Percentiles rank a stretch among this genome's conserved stretches.
Conservation (phyloP, 1,139 yeast genomes). For the Nakaseomyces glabratus region DNA sequence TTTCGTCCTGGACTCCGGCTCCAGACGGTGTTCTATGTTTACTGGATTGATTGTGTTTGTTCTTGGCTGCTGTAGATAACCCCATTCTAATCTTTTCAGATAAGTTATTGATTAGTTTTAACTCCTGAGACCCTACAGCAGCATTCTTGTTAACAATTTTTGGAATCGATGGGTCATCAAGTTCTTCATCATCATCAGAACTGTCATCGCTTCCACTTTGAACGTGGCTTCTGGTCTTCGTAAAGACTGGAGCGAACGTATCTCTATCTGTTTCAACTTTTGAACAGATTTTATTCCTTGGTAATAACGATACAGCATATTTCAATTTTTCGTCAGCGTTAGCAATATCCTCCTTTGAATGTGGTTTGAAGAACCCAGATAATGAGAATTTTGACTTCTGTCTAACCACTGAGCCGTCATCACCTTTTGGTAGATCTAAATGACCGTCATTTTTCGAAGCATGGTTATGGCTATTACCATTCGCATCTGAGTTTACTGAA, state of each 20-base stretch:
- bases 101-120: constrained; percentile 40
- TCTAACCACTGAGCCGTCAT: neutral
- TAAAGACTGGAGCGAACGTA: neutral
- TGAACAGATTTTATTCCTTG: constrained; percentile 12
- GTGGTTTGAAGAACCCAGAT: constrained; percentile 22
- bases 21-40: constrained; percentile 13
- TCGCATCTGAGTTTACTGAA: constrained; percentile 6
- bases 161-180: constrained; percentile 29
- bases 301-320: constrained; percentile 22
- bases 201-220: constrained; percentile 24
- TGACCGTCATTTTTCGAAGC: neutral
- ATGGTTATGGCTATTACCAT: constrained; percentile 3
- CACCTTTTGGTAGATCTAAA: neutral
- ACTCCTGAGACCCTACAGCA: constrained; percentile 47
- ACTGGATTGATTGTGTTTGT: constrained; percentile 3
- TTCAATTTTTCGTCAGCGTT: constrained; percentile 19
- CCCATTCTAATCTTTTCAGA: constrained; percentile 33
- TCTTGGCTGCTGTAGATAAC: constrained; percentile 1
- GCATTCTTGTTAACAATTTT: constrained; percentile 33
- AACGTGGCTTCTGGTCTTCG: constrained; percentile 14
- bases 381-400: constrained; percentile 7
- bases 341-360: constrained; percentile 9
- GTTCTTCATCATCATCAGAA: constrained; percentile 23
- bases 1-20: neutral
- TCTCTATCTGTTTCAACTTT: constrained; percentile 17